Conservation (phyloP, 179 eudicot genomes). For the Heliamphora ciliata region DNA sequence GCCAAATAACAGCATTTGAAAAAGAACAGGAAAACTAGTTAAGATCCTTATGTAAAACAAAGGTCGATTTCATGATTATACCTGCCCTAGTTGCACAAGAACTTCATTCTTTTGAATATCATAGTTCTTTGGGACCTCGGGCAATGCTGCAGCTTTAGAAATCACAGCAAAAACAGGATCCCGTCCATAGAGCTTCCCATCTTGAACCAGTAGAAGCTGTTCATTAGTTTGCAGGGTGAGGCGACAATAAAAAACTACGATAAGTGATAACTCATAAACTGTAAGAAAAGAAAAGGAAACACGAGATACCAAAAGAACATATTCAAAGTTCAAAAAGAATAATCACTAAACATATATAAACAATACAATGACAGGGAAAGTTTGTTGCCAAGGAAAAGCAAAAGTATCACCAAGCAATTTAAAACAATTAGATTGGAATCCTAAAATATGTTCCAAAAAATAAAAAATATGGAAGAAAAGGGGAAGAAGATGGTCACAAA, state of each 20-base stretch:
- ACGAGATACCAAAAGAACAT: background rate
- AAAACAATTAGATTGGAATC: slow-evolving; percentile 1
- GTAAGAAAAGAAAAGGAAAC: background rate
- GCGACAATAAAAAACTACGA: background rate
- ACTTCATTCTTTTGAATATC: slow-evolving; percentile 65
- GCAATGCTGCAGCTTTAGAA: slow-evolving; percentile 70
- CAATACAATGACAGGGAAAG: too few relatives aligned
- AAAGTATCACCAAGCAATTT: background rate
- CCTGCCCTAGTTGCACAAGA: slow-evolving; percentile 82
- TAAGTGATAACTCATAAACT: background rate
- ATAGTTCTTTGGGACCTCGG: slow-evolving; percentile 56
- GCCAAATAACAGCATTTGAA: background rate
- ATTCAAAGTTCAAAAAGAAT: background rate
- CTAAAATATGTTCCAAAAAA: background rate
- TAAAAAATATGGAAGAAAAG: background rate
- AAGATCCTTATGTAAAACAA: background rate
- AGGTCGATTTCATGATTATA: slow-evolving; percentile 14
- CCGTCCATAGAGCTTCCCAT: slow-evolving; percentile 85
- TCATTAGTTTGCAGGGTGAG: slow-evolving; percentile 21
- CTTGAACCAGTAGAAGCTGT: slow-evolving; percentile 89
- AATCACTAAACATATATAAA: background rate
- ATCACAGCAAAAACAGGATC: slow-evolving; percentile 68
- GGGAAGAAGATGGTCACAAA: background rate
- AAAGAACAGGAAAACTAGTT: background rate
- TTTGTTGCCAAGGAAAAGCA: background rate